Evolutionary conservation across 805 yeast genomes (phyloP), one percentile per base, ranked within the genome.

Genomic region (Starmerella khaoyaiensis): DNA sequence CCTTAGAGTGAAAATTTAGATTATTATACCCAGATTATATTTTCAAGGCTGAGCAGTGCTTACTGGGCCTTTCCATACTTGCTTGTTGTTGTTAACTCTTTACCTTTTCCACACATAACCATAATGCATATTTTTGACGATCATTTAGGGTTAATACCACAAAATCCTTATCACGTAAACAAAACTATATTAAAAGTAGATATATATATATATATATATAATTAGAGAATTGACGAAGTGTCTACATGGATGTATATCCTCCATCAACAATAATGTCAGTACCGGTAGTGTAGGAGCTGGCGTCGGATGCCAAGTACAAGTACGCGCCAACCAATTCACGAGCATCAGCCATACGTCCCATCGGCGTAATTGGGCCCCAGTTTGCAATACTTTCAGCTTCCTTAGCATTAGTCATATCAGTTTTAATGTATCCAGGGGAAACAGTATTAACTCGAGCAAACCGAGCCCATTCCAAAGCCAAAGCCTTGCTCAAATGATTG

Each of bases 391-490:
- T 58, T 32, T 67, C 69, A 21, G 51, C 51, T 28, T 70, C 69
- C 20, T 69, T 54, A 24, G 60, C 61, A 39, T 61, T 65, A 10
- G 75, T 67, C 49, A 82, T 66, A 40, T 76, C 83, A 4, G 90
- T 78, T 36, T 68, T 70, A 42, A 80, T 76, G 63, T 81, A 81
- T 11, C 94, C 94, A 14, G 94, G 94, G 9, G 83, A 74, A 20
- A 81, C 72, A 21, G 79, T 64, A 63, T 81, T 81, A 42, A 76
- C 87, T 46, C 93, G 69, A 10, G 87, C 93, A 51, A 78, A 79
- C 1, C 74, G 71, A 18, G 84, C 73, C 93, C 93, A 83, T 62
- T 83, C 94, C 29, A 82, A 74, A 11, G 94, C 87, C 44, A 83
- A 63, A 0, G 90, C 77, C 57, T 68, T 76, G 27, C 78, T 72